Evolutionary conservation across 345 rosid genomes (phyloP), one percentile per base, ranked within the genome.

Genomic region (Anacardium occidentale): DNA sequence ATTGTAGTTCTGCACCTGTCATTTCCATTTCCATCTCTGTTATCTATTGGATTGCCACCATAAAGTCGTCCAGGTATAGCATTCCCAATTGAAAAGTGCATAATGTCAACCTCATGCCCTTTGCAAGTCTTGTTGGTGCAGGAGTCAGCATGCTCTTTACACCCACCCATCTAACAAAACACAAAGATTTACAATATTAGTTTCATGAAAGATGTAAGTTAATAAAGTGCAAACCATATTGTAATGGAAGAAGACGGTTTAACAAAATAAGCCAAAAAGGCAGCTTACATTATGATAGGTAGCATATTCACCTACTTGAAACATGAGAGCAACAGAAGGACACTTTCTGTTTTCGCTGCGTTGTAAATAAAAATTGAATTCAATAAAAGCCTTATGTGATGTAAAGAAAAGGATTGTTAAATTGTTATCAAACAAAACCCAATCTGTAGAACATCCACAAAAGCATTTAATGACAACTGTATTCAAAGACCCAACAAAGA

Each of bases 1-100:
- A 51, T 62, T 77, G 79, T 77, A 71, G 54, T 58, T 51, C 69
- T 62, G 72, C 72, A 94, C 99, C 98, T 89, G 85, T 95, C 99
- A 75, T 93, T 94, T 42, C 99, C 99, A 77, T 87, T 85, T 80
- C 98, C 98, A 70, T 88, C 85, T 47, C 83, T 6, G 66, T 89
- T 88, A 78, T 92, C 99, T 65, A 87, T 66, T n/a, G 83, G 90
- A 73, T 95, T 92, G 73, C 94, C 91, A 65, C 99, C 99, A 66
- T 95, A 95, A 11, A 95, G 94, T 42, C 98, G 89, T 70, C 99
- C 98, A 2, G 99, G 99, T 74, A 95, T 89, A 77, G 99, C 98
- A 74, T 83, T 88, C 82, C 99, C 99, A 62, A 89, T 87, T 14
- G 96, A 92, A 86, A 95, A 95, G 79, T 95, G 98, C 99, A 95